A percentile compares a stretch with the other conserved stretches of the same genome.
These are phyloP conservation scores for Nevesoporus exiguus DNA, from an alignment of 768 basidiomycete genomes.

Conservation along the genomic window DNA sequence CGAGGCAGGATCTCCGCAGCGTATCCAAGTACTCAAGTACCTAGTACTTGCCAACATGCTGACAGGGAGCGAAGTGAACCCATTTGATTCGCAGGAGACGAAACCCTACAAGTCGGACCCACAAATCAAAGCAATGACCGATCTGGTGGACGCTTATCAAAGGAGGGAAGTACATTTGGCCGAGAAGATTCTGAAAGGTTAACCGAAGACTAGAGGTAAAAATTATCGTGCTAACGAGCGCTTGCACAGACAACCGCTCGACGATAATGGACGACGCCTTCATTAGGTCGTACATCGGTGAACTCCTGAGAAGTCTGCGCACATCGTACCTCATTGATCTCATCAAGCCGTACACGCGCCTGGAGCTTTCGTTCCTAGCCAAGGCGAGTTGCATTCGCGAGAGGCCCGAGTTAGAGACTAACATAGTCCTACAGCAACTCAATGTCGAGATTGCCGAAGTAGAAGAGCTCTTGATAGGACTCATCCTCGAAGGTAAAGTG, in stretches of 20 bases:
- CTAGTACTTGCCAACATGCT: slow-evolving; percentile 97
- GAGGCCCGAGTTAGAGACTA: not conserved
- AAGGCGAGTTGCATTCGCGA: slow-evolving; percentile 50
- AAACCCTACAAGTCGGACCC: slow-evolving; percentile 96
- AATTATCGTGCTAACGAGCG: slow-evolving; percentile 1
- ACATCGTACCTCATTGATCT: slow-evolving; percentile 98
- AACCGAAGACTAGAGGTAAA: slow-evolving; percentile 9
- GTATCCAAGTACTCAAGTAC: slow-evolving; percentile 98
- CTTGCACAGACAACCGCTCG: slow-evolving; percentile 71
- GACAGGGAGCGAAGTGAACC: slow-evolving; percentile 97
- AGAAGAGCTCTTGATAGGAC: slow-evolving; percentile 87
- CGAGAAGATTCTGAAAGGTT: slow-evolving; percentile 90
- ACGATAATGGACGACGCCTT: slow-evolving; percentile 97
- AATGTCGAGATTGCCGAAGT: slow-evolving; percentile 91
- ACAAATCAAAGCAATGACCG: slow-evolving; percentile 98
- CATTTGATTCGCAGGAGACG: slow-evolving; percentile 98
- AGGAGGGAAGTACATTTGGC: slow-evolving; percentile 95
- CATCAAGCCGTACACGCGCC: slow-evolving; percentile 94
- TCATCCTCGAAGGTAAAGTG: slow-evolving; percentile 96
- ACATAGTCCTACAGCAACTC: slow-evolving; percentile 64
- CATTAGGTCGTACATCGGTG: slow-evolving; percentile 94
- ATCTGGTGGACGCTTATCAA: slow-evolving; percentile 95
- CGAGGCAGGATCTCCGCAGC: slow-evolving; percentile 93
- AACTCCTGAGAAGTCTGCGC: slow-evolving; percentile 87
- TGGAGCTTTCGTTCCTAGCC: slow-evolving; percentile 91